Evolutionary conservation across 768 basidiomycete species (phyloP).

Genomic region (Suillus paluster): DNA sequence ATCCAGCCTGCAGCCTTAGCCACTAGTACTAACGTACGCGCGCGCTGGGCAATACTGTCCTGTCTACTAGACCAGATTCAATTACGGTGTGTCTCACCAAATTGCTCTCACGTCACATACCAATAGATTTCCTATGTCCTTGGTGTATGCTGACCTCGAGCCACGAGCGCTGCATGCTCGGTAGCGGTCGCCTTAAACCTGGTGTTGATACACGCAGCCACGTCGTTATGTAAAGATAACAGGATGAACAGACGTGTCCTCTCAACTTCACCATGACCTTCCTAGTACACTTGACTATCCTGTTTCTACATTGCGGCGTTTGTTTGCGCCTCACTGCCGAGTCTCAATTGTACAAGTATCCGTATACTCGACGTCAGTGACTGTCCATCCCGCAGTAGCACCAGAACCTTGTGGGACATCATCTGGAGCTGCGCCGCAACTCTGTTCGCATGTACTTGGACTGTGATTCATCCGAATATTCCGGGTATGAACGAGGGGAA

Average conservation of each 20-base stretch:
- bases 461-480: slow-evolving; percentile 35
- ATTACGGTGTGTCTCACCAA: too few relatives aligned
- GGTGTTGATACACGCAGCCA: too few relatives aligned
- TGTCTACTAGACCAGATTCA: too few relatives aligned
- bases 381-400: background rate
- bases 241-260: background rate
- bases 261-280: background rate
- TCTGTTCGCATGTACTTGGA: slow-evolving; percentile 36
- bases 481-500: slow-evolving; percentile 19
- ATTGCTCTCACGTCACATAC: too few relatives aligned
- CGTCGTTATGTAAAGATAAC: background rate
- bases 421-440: slow-evolving; percentile 32
- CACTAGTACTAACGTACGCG: too few relatives aligned
- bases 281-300: background rate
- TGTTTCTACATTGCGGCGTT: background rate
- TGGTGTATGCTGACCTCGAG: too few relatives aligned
- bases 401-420: slow-evolving; percentile 38
- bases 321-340: background rate
- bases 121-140: too few relatives aligned
- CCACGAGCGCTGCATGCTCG: too few relatives aligned
- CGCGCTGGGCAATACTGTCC: too few relatives aligned
- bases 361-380: background rate
- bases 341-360: background rate
- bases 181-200: too few relatives aligned
- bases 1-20: too few relatives aligned